Percentiles rank a stretch among this genome's conserved stretches.
Conservation (phyloP, 2,329 filamentous ascomycete genomes). For the Phialophora expanda region DNA sequence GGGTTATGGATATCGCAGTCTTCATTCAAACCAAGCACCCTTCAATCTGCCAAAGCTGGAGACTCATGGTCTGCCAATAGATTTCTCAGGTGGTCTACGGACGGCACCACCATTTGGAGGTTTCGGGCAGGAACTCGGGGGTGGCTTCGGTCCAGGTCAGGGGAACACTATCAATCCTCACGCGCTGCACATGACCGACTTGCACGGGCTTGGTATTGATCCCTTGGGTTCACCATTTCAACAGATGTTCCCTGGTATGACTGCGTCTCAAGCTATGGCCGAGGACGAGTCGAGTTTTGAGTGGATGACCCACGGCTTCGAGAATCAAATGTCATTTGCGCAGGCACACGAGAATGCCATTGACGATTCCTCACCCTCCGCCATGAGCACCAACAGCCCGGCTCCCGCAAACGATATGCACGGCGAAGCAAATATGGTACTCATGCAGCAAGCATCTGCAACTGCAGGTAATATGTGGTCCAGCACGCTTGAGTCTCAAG, state of each 20-base stretch:
- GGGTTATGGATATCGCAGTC: conserved; percentile 70
- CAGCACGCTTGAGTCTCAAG: conserved; percentile 70
- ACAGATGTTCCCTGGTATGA: conserved; percentile 61
- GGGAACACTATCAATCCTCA: conserved; percentile 68
- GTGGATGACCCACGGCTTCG: conserved; percentile 78
- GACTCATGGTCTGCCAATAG: conserved; percentile 72
- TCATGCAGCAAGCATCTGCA: conserved; percentile 42
- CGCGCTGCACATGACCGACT: conserved; percentile 80
- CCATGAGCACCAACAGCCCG: conserved; percentile 92
- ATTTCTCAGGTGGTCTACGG: conserved; percentile 70
- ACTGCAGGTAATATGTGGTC: conserved; percentile 70
- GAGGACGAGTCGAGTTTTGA: conserved; percentile 77
- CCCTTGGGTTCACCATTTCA: conserved; percentile 50
- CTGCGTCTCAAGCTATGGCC: conserved; percentile 61
- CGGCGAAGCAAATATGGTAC: conserved; percentile 68
- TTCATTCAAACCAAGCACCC: conserved; percentile 71
- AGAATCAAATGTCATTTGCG: conserved; percentile 74
- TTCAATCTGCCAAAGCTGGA: conserved; percentile 82
- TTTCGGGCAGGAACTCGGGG: conserved; percentile 69
- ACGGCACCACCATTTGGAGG: conserved; percentile 78
- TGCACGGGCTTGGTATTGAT: conserved; percentile 57
- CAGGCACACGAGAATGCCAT: conserved; percentile 77
- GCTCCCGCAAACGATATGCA: conserved; percentile 90
- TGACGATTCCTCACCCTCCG: conserved; percentile 92
- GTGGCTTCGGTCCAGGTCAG: conserved; percentile 57